phyloP scores from a whole-genome alignment of 2,329 filamentous ascomycete genomes.

The Daldinia sp. region DNA sequence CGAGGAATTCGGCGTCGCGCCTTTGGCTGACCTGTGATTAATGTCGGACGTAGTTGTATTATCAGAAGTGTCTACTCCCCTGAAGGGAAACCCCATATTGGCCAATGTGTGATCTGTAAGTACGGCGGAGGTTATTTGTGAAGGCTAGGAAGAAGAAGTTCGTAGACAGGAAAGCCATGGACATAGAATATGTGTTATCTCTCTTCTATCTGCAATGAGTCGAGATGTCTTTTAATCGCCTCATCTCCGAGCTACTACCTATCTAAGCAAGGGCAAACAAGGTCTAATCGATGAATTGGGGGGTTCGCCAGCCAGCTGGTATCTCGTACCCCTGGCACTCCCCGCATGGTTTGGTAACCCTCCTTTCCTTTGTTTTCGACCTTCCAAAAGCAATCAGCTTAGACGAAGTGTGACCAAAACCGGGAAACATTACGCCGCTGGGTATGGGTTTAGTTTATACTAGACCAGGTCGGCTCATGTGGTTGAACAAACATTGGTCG shows the following conservation, averaged over 20 bases:
- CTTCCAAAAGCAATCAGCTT: slow-evolving; percentile 29
- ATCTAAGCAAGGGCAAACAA: slow-evolving; percentile 15
- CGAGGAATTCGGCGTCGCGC: slow-evolving; percentile 19
- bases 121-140: slow-evolving; percentile 19
- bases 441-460: not conserved
- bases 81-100: slow-evolving; percentile 29
- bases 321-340: slow-evolving; percentile 12
- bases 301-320: slow-evolving; percentile 11
- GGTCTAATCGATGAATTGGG: slow-evolving; percentile 8
- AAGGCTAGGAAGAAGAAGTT: not conserved
- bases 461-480: slow-evolving; percentile 16
- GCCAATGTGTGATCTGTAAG: not conserved
- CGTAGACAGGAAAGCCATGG: not conserved
- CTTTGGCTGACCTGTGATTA: slow-evolving; percentile 24
- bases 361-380: slow-evolving; percentile 20
- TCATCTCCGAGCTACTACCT: slow-evolving; percentile 15
- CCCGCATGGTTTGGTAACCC: slow-evolving; percentile 9
- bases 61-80: slow-evolving; percentile 13
- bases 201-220: slow-evolving; percentile 4
- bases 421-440: slow-evolving; percentile 9
- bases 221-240: slow-evolving; percentile 3
- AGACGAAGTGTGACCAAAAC: slow-evolving; percentile 11
- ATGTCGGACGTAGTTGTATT: slow-evolving; percentile 30
- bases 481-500: slow-evolving; percentile 19
- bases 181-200: slow-evolving; percentile 27